These are phyloP conservation scores for Daldinia decipiens DNA, from an alignment of 495 filamentous ascomycete genomes.

Conservation along the genomic window DNA sequence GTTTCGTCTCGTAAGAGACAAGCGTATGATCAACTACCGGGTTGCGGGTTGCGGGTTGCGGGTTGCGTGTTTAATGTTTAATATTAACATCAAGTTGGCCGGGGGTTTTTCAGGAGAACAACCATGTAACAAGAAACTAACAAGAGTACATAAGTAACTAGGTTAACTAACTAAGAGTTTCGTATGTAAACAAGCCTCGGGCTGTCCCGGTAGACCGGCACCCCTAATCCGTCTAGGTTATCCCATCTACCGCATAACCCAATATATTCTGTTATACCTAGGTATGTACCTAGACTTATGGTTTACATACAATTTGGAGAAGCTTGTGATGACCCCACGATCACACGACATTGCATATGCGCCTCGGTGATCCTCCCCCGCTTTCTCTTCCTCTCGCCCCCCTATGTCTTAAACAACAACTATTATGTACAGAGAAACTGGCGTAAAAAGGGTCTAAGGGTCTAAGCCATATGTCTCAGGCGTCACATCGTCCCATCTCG, in stretches of 20 bases:
- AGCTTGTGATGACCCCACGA: conserved; percentile 40
- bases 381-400: conserved; percentile 10
- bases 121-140: not conserved
- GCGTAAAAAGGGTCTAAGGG: not conserved
- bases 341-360: conserved; percentile 48
- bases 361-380: conserved; percentile 34
- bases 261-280: conserved; percentile 16
- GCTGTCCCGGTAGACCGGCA: conserved; percentile 38
- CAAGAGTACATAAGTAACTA: too few relatives aligned
- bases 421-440: not conserved
- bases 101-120: not conserved
- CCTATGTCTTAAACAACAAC: too few relatives aligned
- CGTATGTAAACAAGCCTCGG: conserved; percentile 13
- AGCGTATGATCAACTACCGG: conserved; percentile 35
- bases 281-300: too few relatives aligned
- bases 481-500: conserved; percentile 48
- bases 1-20: not conserved
- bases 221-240: not conserved
- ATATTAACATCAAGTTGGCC: not conserved
- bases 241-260: conserved; percentile 18
- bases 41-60: conserved; percentile 23
- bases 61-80: conserved; percentile 9
- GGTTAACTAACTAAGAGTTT: too few relatives aligned
- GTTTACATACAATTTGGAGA: not conserved
- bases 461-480: conserved; percentile 18